Percentiles rank a stretch among this genome's conserved stretches.
phyloP scores from a whole-genome alignment of 163 green algal species.

The Chlorella variabilis region DNA sequence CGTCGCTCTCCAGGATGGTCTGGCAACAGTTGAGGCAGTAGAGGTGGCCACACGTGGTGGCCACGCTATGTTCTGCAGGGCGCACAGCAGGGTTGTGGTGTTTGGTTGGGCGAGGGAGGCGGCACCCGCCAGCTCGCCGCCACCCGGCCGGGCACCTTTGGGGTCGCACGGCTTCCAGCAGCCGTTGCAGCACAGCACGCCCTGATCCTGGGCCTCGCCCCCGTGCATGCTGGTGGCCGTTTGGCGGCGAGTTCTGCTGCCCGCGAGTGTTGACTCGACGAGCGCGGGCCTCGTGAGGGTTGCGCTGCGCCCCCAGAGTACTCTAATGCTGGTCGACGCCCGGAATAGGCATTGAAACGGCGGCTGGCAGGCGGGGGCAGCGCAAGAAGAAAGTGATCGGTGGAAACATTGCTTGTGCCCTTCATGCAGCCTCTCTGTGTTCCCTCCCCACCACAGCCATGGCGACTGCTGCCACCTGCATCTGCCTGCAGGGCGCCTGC shows the following conservation, averaged over 20 bases:
- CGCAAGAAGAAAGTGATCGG: too few species aligned
- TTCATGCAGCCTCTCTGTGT: too few species aligned
- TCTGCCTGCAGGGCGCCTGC: constrained; percentile 6
- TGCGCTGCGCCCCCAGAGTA: too few species aligned
- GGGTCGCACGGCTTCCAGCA: constrained; percentile 22
- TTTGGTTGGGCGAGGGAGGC: too few species aligned
- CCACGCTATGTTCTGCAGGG: constrained; percentile 20
- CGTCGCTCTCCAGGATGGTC: constrained; percentile 30
- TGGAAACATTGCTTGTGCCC: too few species aligned
- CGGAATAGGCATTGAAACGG: too few species aligned
- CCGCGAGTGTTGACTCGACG: too few species aligned
- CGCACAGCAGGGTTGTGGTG: background rate
- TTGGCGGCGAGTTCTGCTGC: too few species aligned
- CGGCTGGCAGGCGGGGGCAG: too few species aligned
- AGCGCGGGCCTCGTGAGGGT: too few species aligned
- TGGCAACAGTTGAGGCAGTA: constrained; percentile 39
- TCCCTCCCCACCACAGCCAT: too few species aligned
- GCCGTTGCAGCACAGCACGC: constrained; percentile 32
- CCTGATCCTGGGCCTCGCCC: background rate
- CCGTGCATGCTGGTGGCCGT: background rate
- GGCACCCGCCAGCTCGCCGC: background rate
- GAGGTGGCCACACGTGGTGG: constrained; percentile 25
- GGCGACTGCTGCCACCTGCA: background rate
- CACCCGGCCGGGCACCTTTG: constrained; percentile 9
- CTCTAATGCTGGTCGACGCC: too few species aligned